Base-by-base conservation (phyloP, 176 grass and related monocot species). In the Triticum urartu region DNA sequence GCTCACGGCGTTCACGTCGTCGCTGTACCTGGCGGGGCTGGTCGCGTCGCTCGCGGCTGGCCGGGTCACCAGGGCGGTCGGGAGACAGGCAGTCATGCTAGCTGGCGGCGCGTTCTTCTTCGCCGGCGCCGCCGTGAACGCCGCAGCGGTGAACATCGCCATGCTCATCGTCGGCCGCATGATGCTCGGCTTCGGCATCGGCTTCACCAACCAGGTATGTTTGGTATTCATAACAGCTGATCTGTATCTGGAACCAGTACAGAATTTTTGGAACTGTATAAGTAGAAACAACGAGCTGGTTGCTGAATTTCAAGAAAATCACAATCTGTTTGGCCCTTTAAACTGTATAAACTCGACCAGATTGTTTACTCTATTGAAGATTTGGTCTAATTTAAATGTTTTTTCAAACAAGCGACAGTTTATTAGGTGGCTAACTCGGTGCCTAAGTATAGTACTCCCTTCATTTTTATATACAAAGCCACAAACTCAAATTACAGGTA, bases 111-210 rank as follows among this genome's bases (percentile, higher is more conserved):
- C 42, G 11, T 66, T 90, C 65, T 93, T 93, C 91, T 86, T 93
- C 52, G 35, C 86, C 18, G 94, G 94, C 17, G 84, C 86, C 0
- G 78, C 82, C 64, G 59, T 95, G 3, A 91, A 95, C 85, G 87
- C 89, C 32, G 84, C 84, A 9, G 91, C 91, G 1, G 81, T 89
- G 4, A 92, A 93, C 82, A 47, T 95, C 68, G 83, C 89, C 64
- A 95, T 95, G 91, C 94, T 95, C 78, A 91, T 95, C 78, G 68
- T 93, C 9, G 94, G 91, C 3, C 89, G 94, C 63, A 54, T 93
- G 34, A 78, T 93, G 67, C 89, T 95, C 34, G 94, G 94, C 34
- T 84, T 95, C 69, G 91, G 91, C 56, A 79, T 95, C 21, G 94
- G 94, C 3, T 95, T 95, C 86, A 88, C 82, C 70, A 97, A 93